Base-by-base conservation (phyloP, 2,329 filamentous ascomycete genomes). In the Exophiala aquamarina region DNA sequence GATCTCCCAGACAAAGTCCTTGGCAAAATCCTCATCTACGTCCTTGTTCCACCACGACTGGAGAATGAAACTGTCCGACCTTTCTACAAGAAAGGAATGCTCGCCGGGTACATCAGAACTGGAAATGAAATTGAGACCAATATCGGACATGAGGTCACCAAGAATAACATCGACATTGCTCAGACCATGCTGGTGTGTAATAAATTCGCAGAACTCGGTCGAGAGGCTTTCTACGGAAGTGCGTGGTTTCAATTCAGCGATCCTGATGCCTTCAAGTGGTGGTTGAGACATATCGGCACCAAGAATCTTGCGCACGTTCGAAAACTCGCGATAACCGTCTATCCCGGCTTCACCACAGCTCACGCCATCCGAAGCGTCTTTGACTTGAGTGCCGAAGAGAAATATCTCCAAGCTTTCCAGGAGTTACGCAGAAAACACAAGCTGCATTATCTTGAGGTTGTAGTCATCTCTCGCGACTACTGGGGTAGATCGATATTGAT, bases 61-160 rank as follows among this genome's bases (percentile, higher is more conserved):
- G 15, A 11, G 4, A 14, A 20, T 5, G 23, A 33, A 4, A 8
- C n/a, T 34, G 14, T 47, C 19, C 13, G 31, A 11, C 54, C 54
- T 4, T 54, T 41, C 32, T 57, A 50, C 36, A 37, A 38, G 10
- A 38, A 47, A 39, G 49, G 52, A 19, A 52, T 53, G 47, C 39
- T 55, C 20, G 39, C 31, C 6, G 51, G 44, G 10, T 39, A 43
- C 39, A 45, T 54, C 14, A 38, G 36, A 23, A 36, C 29, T 7
- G 41, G 47, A 2, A 37, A 23, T 7, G 28, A 49, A 28, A 4
- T 28, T 3, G 18, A 26, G 18, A 28, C 18, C 15, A 11, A 23
- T 10, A 17, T 28, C 20, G 14, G 2, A 5, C 11, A 43, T 9
- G 44, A 45, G 32, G 49, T 55, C 19, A 19, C 44, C 10, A 10